phyloP scores from a whole-genome alignment of 1,284 basidiomycete species.

The Schizophyllum commune region DNA sequence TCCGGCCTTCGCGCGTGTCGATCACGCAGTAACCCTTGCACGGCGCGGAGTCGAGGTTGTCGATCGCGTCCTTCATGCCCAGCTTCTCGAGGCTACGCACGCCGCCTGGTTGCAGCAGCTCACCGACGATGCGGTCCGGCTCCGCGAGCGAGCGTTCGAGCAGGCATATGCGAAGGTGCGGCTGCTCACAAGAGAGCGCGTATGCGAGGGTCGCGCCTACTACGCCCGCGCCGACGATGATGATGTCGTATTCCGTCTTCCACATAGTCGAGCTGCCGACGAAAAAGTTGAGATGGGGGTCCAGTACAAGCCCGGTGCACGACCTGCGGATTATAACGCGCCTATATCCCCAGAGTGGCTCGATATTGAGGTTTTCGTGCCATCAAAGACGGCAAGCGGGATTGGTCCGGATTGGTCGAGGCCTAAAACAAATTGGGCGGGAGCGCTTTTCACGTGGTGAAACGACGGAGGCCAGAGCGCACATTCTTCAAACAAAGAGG shows the following conservation, averaged over 20 bases:
- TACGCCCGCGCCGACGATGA: slow-evolving; percentile 88
- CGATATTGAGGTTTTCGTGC: background rate
- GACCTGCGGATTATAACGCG: background rate
- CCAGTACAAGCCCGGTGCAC: background rate
- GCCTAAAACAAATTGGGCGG: background rate
- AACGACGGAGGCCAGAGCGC: background rate
- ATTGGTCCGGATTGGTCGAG: background rate
- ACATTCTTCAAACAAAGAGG: background rate
- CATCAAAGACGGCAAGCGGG: background rate
- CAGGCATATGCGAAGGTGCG: slow-evolving; percentile 66
- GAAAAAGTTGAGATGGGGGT: background rate
- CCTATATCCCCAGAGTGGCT: background rate
- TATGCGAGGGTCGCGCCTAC: slow-evolving; percentile 76
- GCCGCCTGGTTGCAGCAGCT: slow-evolving; percentile 93
- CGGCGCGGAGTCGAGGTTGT: slow-evolving; percentile 83
- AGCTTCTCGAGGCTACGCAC: slow-evolving; percentile 72
- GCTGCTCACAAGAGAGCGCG: slow-evolving; percentile 48
- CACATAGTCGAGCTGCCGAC: background rate
- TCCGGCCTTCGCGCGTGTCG: slow-evolving; percentile 31
- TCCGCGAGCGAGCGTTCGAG: slow-evolving; percentile 86
- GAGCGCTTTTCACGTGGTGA: background rate
- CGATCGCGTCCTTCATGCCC: slow-evolving; percentile 69
- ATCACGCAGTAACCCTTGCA: slow-evolving; percentile 83
- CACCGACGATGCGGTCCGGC: slow-evolving; percentile 96
- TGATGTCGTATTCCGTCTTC: slow-evolving; percentile 48